Percentiles rank a stretch among this genome's conserved stretches.
Conservation (phyloP, 164 flowering plant genomes). For the Echeveria elegans region DNA sequence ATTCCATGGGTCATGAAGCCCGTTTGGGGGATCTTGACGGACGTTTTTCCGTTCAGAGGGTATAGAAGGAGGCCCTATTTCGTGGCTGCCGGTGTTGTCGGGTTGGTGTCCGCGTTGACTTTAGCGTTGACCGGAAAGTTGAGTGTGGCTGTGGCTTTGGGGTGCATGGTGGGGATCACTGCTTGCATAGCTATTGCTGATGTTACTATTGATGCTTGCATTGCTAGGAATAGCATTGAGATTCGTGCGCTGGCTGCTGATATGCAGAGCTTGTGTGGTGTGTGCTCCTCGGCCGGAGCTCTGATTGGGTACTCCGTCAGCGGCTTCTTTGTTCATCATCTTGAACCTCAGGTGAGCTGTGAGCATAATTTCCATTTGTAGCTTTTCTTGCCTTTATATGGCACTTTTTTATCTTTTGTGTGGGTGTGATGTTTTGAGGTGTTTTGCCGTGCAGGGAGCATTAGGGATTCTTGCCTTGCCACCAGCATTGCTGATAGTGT, state of each 20-base stretch:
- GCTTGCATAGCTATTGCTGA: conserved; percentile 59
- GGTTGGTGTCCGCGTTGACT: conserved; percentile 29
- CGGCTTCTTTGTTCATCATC: conserved; percentile 54
- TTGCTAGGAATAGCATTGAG: conserved; percentile 53
- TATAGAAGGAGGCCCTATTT: conserved; percentile 57
- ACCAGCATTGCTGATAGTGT: conserved; percentile 27
- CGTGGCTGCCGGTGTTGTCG: conserved; percentile 43
- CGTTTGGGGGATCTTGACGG: conserved; percentile 61
- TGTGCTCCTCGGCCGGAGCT: conserved; percentile 54
- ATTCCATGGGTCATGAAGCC: conserved; percentile 79
- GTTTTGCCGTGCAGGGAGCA: conserved; percentile 36
- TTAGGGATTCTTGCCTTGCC: conserved; percentile 49
- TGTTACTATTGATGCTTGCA: conserved; percentile 70
- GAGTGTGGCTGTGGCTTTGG: conserved; percentile 33
- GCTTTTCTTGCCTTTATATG: no score
- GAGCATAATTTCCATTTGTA: no score
- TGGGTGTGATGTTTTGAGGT: not conserved
- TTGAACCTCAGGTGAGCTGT: conserved; percentile 57
- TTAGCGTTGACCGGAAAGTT: conserved; percentile 28
- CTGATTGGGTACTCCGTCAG: conserved; percentile 55
- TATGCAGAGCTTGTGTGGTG: conserved; percentile 64
- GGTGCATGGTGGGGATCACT: conserved; percentile 35
- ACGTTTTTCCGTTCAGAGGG: conserved; percentile 47
- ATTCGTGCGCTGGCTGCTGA: conserved; percentile 49
- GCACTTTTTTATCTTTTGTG: no score